Percentiles rank a stretch among this genome's conserved stretches.
Evolutionary conservation across 495 filamentous ascomycete species (phyloP).

Genomic region (Trichoderma reesei): DNA sequence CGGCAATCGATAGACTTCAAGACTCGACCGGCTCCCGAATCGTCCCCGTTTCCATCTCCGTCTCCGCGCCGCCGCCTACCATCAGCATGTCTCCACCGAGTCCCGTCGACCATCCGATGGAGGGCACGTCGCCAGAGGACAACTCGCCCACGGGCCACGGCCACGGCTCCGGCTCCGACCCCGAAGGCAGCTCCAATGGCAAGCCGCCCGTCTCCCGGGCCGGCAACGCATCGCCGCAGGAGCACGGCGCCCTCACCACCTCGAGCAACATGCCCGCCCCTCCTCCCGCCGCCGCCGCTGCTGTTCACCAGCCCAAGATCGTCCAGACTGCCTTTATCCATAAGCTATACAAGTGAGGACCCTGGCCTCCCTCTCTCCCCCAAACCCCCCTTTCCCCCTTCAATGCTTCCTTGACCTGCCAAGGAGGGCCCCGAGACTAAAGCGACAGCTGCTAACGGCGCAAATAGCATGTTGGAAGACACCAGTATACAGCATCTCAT

Average conservation of each 20-base stretch:
- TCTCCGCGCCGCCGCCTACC: slow-evolving; percentile 20
- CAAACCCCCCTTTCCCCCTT: slow-evolving; percentile 11
- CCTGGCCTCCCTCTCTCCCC: no score
- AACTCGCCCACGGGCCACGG: slow-evolving; percentile 17
- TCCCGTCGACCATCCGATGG: slow-evolving; percentile 32
- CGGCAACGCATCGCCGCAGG: slow-evolving; percentile 1
- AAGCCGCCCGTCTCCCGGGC: not conserved
- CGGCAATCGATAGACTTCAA: slow-evolving; percentile 25
- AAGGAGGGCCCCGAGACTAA: slow-evolving; percentile 1
- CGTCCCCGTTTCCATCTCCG: slow-evolving; percentile 34
- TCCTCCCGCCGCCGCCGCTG: slow-evolving; percentile 60
- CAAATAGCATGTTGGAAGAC: slow-evolving; percentile 86
- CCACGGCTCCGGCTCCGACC: slow-evolving; percentile 35
- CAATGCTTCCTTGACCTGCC: not conserved
- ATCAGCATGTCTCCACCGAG: slow-evolving; percentile 42
- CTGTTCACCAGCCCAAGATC: slow-evolving; percentile 91
- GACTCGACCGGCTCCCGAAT: slow-evolving; percentile 35
- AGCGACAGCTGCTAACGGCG: slow-evolving; percentile 29
- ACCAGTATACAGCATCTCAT: slow-evolving; percentile 86
- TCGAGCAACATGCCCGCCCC: slow-evolving; percentile 29
- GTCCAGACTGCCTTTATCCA: slow-evolving; percentile 99
- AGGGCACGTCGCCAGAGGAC: slow-evolving; percentile 25
- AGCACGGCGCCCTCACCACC: not conserved
- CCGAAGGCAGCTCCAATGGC: slow-evolving; percentile 7
- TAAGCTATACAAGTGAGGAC: slow-evolving; percentile 90